Conservation (phyloP, 441 rosid species). For the Adansonia gregorii region DNA sequence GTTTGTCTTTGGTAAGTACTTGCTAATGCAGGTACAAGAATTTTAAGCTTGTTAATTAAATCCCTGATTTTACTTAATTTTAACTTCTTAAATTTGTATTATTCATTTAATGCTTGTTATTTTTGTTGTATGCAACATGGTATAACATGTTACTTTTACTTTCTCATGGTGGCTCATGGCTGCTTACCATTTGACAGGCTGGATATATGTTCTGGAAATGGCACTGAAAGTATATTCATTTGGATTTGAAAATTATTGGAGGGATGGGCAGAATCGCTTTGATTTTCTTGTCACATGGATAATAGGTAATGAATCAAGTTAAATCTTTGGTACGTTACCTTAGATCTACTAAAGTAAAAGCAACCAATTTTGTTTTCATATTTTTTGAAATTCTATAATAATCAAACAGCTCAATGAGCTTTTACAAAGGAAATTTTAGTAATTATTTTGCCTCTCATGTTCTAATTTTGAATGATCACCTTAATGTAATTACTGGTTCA, state of each 20-base stretch:
- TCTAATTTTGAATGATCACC: constrained; percentile 14
- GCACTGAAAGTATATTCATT: constrained; percentile 81
- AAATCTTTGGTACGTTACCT: neutral
- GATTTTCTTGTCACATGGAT: constrained; percentile 91
- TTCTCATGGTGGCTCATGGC: constrained; percentile 24
- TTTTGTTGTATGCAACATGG: neutral
- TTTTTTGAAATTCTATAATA: constrained; percentile 15
- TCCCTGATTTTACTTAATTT: constrained; percentile 17
- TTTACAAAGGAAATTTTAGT: neutral
- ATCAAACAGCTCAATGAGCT: constrained; percentile 4
- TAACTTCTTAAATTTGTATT: constrained; percentile 14
- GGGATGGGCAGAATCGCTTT: constrained; percentile 94
- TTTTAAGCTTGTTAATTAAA: constrained; percentile 10
- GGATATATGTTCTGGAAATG: constrained; percentile 98
- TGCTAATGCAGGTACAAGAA: constrained; percentile 17
- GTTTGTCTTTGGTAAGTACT: constrained; percentile 84
- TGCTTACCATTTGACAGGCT: constrained; percentile 59
- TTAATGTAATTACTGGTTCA: neutral
- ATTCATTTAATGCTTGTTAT: constrained; percentile 9
- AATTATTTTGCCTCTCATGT: constrained; percentile 1
- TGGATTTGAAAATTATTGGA: constrained; percentile 94
- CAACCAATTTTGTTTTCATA: constrained; percentile 10
- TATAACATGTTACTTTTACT: neutral
- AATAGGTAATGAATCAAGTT: constrained; percentile 59
- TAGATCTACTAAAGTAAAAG: constrained; percentile 3